A percentile compares a stretch with the other conserved stretches of the same genome.
Conservation (phyloP, 2,329 filamentous ascomycete genomes). For the Gnomoniopsis smithogilvyi region DNA sequence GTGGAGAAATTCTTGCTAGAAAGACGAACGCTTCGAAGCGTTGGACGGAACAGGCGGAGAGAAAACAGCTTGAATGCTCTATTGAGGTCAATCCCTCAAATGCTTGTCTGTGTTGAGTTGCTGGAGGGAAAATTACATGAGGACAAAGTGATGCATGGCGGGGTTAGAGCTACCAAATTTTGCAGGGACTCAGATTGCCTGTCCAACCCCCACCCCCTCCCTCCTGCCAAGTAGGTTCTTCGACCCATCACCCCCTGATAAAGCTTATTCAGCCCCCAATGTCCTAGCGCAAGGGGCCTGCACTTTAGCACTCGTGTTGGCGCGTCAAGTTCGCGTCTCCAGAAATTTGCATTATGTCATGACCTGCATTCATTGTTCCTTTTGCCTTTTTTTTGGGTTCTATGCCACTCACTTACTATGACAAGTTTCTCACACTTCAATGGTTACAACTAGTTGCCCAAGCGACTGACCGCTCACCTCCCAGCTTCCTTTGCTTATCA, state of each 20-base stretch:
- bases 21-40: conserved; percentile 32
- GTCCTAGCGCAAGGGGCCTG: background rate
- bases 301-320: background rate
- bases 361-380: background rate
- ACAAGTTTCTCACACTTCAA: background rate
- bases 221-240: too few relatives aligned
- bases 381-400: background rate
- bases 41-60: conserved; percentile 35
- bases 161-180: background rate
- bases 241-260: background rate
- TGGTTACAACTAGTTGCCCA: background rate
- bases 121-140: background rate
- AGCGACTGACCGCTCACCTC: background rate
- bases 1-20: conserved; percentile 28
- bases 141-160: background rate
- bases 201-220: too few relatives aligned
- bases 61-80: conserved; percentile 40
- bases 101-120: background rate
- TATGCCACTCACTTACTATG: background rate
- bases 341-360: conserved; percentile 4
- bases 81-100: conserved; percentile 13
- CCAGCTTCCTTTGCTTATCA: background rate
- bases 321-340: conserved; percentile 7
- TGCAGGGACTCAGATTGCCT: background rate
- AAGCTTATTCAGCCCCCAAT: background rate